Percentiles rank a stretch among this genome's conserved stretches.
phyloP scores from a whole-genome alignment of 352 stramenopile genomes.

The Blastocystis sp. region DNA sequence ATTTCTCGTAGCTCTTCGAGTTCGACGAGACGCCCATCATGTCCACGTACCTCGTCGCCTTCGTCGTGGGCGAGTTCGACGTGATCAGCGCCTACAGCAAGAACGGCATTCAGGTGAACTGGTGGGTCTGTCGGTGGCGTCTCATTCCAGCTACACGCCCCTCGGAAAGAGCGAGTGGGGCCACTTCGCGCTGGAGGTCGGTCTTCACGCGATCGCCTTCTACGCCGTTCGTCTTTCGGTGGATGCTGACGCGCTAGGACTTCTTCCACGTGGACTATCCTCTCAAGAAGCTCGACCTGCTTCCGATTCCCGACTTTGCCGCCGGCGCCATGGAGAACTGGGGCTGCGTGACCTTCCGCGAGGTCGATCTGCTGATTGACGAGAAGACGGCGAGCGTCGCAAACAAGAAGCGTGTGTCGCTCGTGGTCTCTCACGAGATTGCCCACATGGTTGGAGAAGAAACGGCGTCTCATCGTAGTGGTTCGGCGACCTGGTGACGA shows the following conservation, averaged over 20 bases:
- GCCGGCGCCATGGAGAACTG: constrained; percentile 88
- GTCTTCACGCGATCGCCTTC: constrained; percentile 66
- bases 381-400: constrained; percentile 65
- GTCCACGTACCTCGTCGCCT: constrained; percentile 91
- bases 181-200: constrained; percentile 77
- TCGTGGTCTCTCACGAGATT: constrained; percentile 89
- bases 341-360: constrained; percentile 85
- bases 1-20: constrained; percentile 3
- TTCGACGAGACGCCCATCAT: constrained; percentile 78
- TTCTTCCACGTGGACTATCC: constrained; percentile 81
- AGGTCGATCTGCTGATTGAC: constrained; percentile 77
- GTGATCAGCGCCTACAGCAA: constrained; percentile 74
- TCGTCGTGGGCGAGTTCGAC: constrained; percentile 87
- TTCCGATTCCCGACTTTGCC: constrained; percentile 87
- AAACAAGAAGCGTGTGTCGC: constrained; percentile 76
- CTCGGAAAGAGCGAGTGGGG: constrained; percentile 76
- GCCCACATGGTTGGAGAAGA: constrained; percentile 70
- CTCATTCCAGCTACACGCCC: constrained; percentile 79
- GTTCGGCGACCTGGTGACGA: constrained; percentile 95
- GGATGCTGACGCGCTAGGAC: constrained; percentile 60
- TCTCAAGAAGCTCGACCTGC: constrained; percentile 91
- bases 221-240: constrained; percentile 61
- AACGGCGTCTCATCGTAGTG: constrained; percentile 59
- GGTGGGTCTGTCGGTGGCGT: neutral
- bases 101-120: constrained; percentile 71